Conservation (phyloP, 768 basidiomycete species). For the Rubroboletus pulcherrimus region DNA sequence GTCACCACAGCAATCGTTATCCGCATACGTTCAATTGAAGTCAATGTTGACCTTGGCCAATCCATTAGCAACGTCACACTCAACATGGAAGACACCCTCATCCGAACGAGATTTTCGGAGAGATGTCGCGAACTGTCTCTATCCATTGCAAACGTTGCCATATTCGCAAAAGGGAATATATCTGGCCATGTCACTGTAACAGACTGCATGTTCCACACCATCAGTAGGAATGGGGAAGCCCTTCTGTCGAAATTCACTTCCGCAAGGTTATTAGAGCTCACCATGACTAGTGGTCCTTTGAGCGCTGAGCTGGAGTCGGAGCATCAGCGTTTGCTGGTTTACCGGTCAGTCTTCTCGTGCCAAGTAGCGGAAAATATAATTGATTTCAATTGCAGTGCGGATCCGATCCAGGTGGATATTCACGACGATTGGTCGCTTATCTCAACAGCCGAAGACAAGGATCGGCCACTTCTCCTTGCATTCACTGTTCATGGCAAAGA, state of each 20-base stretch:
- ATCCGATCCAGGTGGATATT: slow-evolving; percentile 71
- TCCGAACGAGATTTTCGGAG: slow-evolving; percentile 67
- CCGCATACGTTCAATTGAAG: slow-evolving; percentile 65
- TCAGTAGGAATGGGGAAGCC: slow-evolving; percentile 50
- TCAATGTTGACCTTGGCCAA: slow-evolving; percentile 82
- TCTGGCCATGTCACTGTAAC: slow-evolving; percentile 66
- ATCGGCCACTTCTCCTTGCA: slow-evolving; percentile 61
- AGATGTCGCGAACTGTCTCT: slow-evolving; percentile 60
- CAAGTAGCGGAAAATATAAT: background rate
- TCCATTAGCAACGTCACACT: slow-evolving; percentile 74
- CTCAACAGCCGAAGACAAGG: slow-evolving; percentile 37
- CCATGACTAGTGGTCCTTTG: slow-evolving; percentile 70
- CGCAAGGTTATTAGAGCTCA: slow-evolving; percentile 64
- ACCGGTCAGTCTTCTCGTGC: slow-evolving; percentile 50
- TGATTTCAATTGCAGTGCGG: slow-evolving; percentile 47
- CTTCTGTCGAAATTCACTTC: slow-evolving; percentile 30
- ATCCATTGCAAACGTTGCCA: slow-evolving; percentile 51
- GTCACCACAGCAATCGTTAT: slow-evolving; percentile 64
- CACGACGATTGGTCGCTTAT: slow-evolving; percentile 78
- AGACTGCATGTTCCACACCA: slow-evolving; percentile 72
- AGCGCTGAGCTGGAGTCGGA: slow-evolving; percentile 71
- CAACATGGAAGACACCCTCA: slow-evolving; percentile 55
- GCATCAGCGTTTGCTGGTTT: slow-evolving; percentile 67
- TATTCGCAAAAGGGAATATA: slow-evolving; percentile 63
- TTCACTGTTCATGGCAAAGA: slow-evolving; percentile 72